A percentile compares a stretch with the other conserved stretches of the same genome.
phyloP scores from a whole-genome alignment of 306 rosid genomes.

The Begonia fuchsioides region DNA sequence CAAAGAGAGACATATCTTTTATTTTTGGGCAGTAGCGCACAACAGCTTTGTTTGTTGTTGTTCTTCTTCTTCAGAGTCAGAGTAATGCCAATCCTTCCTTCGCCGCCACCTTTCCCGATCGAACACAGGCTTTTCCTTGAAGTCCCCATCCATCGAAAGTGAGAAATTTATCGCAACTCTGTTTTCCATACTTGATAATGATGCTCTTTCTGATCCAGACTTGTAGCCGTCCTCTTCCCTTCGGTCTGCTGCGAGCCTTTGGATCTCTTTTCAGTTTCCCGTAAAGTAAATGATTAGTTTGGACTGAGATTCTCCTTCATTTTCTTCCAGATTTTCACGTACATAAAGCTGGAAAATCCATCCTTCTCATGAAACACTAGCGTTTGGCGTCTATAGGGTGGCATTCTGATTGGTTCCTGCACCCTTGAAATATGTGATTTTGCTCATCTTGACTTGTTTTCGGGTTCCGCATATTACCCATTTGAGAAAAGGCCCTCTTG shows the following conservation, averaged over 20 bases:
- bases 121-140: conserved; percentile 21
- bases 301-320: conserved; percentile 43
- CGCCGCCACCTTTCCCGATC: conserved; percentile 37
- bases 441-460: conserved; percentile 21
- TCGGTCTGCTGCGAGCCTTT: too few species aligned
- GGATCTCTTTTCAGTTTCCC: too few species aligned
- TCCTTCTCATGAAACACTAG: too few species aligned
- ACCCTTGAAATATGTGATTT: conserved; percentile 22
- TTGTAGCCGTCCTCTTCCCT: too few species aligned
- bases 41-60: not conserved
- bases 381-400: conserved; percentile 14
- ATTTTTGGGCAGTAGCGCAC: too few species aligned
- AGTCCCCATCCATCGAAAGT: not conserved
- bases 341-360: conserved; percentile 2
- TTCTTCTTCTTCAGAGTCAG: not conserved
- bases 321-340: conserved; percentile 19
- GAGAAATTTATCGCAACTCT: too few species aligned
- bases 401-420: conserved; percentile 19
- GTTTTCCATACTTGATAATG: too few species aligned
- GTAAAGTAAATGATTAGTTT: not conserved
- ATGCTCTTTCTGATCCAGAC: too few species aligned
- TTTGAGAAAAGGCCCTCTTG: conserved; percentile 18
- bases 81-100: conserved; percentile 20
- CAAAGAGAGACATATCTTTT: too few species aligned
- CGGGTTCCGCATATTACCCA: conserved; percentile 12